These are phyloP conservation scores for Heliosperma pusillum DNA, from an alignment of 148 eudicot species.

Conservation along the genomic window DNA sequence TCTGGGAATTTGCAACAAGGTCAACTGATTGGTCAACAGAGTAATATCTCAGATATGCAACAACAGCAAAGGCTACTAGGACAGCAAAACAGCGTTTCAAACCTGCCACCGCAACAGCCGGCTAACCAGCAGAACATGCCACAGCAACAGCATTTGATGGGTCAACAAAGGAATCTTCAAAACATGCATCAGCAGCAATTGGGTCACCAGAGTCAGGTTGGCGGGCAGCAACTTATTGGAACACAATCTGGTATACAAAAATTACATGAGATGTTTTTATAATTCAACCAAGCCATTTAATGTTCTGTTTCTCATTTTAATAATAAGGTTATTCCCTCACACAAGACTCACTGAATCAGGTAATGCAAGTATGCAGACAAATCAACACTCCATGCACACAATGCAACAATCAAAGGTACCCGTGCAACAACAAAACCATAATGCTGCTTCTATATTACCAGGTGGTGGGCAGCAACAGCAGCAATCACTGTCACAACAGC, in stretches of 20 bases:
- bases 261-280: slow-evolving; percentile 28
- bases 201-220: slow-evolving; percentile 50
- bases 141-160: slow-evolving; percentile 43
- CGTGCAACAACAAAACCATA: slow-evolving; percentile 63
- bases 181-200: slow-evolving; percentile 72
- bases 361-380: slow-evolving; percentile 52
- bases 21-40: slow-evolving; percentile 62
- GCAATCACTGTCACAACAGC: slow-evolving; percentile 63
- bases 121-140: slow-evolving; percentile 50
- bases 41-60: slow-evolving; percentile 64
- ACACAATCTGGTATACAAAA: slow-evolving; percentile 57
- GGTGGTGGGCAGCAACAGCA: slow-evolving; percentile 59
- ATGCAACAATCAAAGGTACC: slow-evolving; percentile 64
- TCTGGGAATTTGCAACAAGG: slow-evolving; percentile 52
- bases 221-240: slow-evolving; percentile 63
- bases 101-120: slow-evolving; percentile 61
- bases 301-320: not conserved
- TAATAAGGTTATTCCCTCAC: not conserved
- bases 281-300: not conserved
- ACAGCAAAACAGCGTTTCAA: slow-evolving; percentile 60
- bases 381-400: slow-evolving; percentile 62
- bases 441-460: slow-evolving; percentile 29
- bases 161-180: slow-evolving; percentile 49
- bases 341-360: slow-evolving; percentile 25
- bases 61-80: slow-evolving; percentile 57